phyloP scores from a whole-genome alignment of 2,329 filamentous ascomycete genomes.

The Colletotrichum orbiculare region DNA sequence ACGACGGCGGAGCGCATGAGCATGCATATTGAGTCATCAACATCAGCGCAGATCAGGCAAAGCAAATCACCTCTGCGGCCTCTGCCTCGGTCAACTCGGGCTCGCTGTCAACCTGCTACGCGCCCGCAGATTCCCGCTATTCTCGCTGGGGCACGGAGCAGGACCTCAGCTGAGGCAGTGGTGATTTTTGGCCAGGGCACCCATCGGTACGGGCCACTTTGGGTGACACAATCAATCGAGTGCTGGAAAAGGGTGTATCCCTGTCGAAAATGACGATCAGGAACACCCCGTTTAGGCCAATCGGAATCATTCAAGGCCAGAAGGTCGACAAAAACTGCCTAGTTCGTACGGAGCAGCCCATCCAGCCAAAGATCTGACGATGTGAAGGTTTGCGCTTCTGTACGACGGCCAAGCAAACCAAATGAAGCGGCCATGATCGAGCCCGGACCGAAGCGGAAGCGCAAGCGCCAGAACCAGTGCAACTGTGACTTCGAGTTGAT shows the following conservation, averaged over 20 bases:
- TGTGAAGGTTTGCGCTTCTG: conserved; percentile 13
- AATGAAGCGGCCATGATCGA: not conserved
- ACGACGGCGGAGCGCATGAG: conserved; percentile 2
- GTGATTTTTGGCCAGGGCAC: not conserved
- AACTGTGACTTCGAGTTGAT: not conserved
- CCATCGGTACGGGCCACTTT: conserved; percentile 17
- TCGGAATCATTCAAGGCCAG: conserved; percentile 30
- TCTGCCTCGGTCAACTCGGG: not conserved
- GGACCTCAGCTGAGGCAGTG: not conserved
- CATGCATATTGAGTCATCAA: conserved; percentile 24
- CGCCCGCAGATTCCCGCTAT: too few species aligned
- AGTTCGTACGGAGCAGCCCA: conserved; percentile 8
- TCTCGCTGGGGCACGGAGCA: too few species aligned
- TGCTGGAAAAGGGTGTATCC: conserved; percentile 4
- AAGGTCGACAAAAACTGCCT: not conserved
- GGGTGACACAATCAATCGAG: conserved; percentile 30
- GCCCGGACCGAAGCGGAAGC: not conserved
- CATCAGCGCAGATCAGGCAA: conserved; percentile 1
- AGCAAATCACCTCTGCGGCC: not conserved
- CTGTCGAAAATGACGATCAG: conserved; percentile 16
- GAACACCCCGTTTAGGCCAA: conserved; percentile 7
- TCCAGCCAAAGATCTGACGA: conserved; percentile 17
- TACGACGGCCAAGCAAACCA: not conserved
- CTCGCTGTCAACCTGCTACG: too few species aligned
- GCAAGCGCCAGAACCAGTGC: not conserved